These are phyloP conservation scores for Coix lacrymajobi DNA, from an alignment of 176 grass and related monocot genomes.

Conservation along the genomic window DNA sequence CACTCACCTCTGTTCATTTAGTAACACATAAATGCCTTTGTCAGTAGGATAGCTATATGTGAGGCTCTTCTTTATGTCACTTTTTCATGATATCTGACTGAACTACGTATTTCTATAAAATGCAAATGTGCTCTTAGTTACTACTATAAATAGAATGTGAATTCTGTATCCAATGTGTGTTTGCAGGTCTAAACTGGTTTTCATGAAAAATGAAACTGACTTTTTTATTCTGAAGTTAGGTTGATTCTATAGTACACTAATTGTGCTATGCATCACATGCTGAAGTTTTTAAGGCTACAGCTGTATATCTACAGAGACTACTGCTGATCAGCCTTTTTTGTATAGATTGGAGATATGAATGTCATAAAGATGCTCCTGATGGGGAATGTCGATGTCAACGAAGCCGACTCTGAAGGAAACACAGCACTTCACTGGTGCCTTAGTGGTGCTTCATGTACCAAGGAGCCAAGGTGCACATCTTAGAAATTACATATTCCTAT, in stretches of 20 bases:
- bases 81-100: background rate
- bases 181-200: background rate
- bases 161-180: background rate
- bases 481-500: background rate
- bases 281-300: background rate
- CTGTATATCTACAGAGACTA: background rate
- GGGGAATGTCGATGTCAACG: slow-evolving; percentile 48
- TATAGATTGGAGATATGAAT: slow-evolving; percentile 42
- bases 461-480: slow-evolving; percentile 43
- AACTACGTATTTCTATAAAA: background rate
- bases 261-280: background rate
- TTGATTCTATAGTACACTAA: background rate
- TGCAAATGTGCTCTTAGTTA: background rate
- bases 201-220: background rate
- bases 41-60: background rate
- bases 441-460: slow-evolving; percentile 39
- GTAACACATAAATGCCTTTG: background rate
- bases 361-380: slow-evolving; percentile 58
- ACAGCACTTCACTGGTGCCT: slow-evolving; percentile 69
- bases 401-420: slow-evolving; percentile 50
- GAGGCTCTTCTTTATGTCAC: background rate
- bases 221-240: background rate
- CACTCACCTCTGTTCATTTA: background rate
- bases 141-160: background rate
- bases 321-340: background rate